These are phyloP conservation scores for Claviceps pusilla DNA, from an alignment of 2,329 filamentous ascomycete species.

Conservation along the genomic window DNA sequence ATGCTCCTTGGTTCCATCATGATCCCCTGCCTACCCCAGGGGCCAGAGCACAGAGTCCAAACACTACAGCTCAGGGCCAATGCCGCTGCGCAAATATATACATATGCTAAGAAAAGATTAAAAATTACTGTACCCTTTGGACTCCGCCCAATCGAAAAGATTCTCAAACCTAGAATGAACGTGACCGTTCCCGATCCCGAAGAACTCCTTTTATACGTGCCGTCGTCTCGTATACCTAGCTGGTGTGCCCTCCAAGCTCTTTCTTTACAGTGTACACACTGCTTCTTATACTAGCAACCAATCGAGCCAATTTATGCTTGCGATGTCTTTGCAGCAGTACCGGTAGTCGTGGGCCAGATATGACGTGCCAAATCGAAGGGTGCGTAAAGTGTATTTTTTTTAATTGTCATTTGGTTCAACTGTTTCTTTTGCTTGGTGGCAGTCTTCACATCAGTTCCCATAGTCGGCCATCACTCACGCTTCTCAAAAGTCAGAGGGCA, in stretches of 20 bases:
- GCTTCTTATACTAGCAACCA: background rate
- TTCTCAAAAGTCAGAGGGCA: conserved; percentile 61
- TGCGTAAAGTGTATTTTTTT: background rate
- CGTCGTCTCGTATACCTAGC: conserved; percentile 3
- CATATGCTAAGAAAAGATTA: conserved; percentile 3
- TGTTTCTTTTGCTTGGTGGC: background rate
- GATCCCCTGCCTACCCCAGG: too few relatives aligned
- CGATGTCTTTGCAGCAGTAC: background rate
- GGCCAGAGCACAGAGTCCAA: too few relatives aligned
- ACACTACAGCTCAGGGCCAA: background rate
- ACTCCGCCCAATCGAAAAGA: background rate
- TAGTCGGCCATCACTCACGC: conserved; percentile 28
- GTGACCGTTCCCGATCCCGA: conserved; percentile 1
- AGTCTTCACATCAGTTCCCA: background rate
- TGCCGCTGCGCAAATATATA: background rate
- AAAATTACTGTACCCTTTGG: conserved; percentile 1
- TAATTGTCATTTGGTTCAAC: background rate
- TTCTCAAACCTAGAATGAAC: background rate
- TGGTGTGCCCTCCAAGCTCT: background rate
- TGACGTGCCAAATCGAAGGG: background rate
- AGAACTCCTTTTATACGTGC: conserved; percentile 2
- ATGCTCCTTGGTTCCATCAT: background rate
- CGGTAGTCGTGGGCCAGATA: background rate
- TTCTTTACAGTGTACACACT: background rate
- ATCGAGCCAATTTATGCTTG: background rate